Conservation (phyloP, 2,329 filamentous ascomycete species). For the Pyrenochaeta sp. region DNA sequence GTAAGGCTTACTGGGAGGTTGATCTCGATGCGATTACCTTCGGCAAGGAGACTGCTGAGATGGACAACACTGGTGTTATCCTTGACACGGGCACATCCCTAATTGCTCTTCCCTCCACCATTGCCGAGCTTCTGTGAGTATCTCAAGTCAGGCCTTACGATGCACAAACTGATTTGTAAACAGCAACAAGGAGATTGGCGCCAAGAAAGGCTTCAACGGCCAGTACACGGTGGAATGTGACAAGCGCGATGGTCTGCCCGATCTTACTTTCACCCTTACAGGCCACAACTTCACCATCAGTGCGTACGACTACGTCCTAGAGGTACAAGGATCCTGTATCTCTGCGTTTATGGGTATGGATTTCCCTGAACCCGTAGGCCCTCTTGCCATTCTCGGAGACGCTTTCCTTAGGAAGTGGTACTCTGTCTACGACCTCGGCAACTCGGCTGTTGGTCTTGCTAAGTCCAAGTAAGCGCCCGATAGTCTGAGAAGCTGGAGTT, state of each 20-base stretch:
- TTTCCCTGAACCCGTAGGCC: constrained; percentile 81
- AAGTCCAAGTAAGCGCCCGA: constrained; percentile 70
- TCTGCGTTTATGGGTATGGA: constrained; percentile 97
- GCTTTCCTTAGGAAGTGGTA: constrained; percentile 85
- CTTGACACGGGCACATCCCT: constrained; percentile 98
- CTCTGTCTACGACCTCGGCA: constrained; percentile 95
- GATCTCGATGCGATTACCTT: constrained; percentile 92
- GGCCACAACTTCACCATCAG: constrained; percentile 93
- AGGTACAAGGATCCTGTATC: constrained; percentile 94
- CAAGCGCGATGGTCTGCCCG: constrained; percentile 83
- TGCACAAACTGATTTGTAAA: constrained; percentile 16
- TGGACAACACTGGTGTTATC: constrained; percentile 94
- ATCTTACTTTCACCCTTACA: constrained; percentile 88
- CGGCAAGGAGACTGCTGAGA: constrained; percentile 83
- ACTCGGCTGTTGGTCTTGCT: constrained; percentile 87
- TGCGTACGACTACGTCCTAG: constrained; percentile 92
- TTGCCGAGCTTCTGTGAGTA: constrained; percentile 85
- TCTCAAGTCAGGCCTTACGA: not conserved
- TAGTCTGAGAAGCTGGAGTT: not conserved
- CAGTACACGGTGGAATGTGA: constrained; percentile 94
- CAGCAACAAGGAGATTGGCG: constrained; percentile 92
- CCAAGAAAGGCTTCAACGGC: constrained; percentile 96
- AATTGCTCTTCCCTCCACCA: constrained; percentile 88
- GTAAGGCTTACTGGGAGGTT: constrained; percentile 99
- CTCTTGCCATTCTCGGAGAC: constrained; percentile 93